Percentiles rank a stretch among this genome's conserved stretches.
Conservation (phyloP, 768 basidiomycete species). For the Scleroderma citrinum region DNA sequence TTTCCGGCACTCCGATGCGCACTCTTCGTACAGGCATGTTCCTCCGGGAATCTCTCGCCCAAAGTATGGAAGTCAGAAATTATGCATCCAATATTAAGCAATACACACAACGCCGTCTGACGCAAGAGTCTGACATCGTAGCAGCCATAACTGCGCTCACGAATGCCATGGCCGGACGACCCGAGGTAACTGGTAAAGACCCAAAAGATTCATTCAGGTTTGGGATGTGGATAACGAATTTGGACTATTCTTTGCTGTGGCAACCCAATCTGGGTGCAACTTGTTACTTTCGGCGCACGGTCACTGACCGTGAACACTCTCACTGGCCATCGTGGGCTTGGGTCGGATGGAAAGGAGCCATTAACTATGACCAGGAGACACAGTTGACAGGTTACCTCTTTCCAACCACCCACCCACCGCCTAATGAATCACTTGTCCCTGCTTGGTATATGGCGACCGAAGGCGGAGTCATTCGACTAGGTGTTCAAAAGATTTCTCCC, state of each 20-base stretch:
- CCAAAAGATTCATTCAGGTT: constrained; percentile 2
- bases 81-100: constrained; percentile 4
- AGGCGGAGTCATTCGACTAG: constrained; percentile 1
- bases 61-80: background rate
- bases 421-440: no score
- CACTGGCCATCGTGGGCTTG: constrained; percentile 21
- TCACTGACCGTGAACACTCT: background rate
- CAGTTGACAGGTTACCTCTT: constrained; percentile 1
- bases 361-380: constrained; percentile 3
- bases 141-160: background rate
- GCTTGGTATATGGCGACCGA: background rate
- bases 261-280: constrained; percentile 11
- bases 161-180: background rate
- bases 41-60: background rate
- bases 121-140: constrained; percentile 10
- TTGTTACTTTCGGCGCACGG: constrained; percentile 8
- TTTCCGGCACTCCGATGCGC: no score
- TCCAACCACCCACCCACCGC: background rate
- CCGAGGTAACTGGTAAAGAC: background rate
- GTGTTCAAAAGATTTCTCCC: background rate
- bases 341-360: constrained; percentile 20
- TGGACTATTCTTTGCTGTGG: constrained; percentile 17
- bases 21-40: background rate
- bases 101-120: constrained; percentile 11
- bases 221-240: constrained; percentile 7